Evolutionary conservation across 805 yeast genomes (phyloP), one percentile per base, ranked within the genome.

Genomic region (Candida sonorensis): DNA sequence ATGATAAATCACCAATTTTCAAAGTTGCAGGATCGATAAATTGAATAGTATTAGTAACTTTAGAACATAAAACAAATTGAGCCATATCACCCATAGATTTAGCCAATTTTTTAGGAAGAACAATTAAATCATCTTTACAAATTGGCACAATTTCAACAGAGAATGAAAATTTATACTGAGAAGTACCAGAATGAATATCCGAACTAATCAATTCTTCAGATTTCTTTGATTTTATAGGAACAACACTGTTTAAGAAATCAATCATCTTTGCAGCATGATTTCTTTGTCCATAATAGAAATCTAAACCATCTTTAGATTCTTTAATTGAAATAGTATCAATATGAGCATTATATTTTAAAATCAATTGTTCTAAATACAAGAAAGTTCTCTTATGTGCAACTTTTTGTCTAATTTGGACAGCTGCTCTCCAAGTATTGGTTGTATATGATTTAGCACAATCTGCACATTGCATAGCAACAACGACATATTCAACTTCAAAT

Each of bases 401-500:
- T 57, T 94, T 92, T 62, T 92, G 99, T 65, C 99, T 81, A 49
- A 94, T 82, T 66, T 92, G 99, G 23, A 94, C 95, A 18, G 90
- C 77, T 20, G 99, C 97, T 61, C 92, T 81, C 98, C 98, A 92
- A 4, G 97, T 94, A 60, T 92, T 86, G 17, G 94, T 82, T 20
- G 99, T 92, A 53, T 81, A 92, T 1, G 96, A 82, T 59, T 86
- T 88, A 34, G 97, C 98, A 76, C 99, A 92, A 63, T 90, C 97
- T 3, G 96, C 81, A 69, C 99, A 92, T 67, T 92, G 98, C 83
- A 83, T 84, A 13, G 97, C 94, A 40, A 83, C 69, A 34, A 90
- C 98, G 12, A 84, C 76, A 55, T 81, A 92, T 53, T 90, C 97
- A 10, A 88, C 97, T 59, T 85, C 97, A 55, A 90, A 87, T 17